Evolutionary conservation across 768 basidiomycete genomes (phyloP).

Genomic region (Suillus decipiens): DNA sequence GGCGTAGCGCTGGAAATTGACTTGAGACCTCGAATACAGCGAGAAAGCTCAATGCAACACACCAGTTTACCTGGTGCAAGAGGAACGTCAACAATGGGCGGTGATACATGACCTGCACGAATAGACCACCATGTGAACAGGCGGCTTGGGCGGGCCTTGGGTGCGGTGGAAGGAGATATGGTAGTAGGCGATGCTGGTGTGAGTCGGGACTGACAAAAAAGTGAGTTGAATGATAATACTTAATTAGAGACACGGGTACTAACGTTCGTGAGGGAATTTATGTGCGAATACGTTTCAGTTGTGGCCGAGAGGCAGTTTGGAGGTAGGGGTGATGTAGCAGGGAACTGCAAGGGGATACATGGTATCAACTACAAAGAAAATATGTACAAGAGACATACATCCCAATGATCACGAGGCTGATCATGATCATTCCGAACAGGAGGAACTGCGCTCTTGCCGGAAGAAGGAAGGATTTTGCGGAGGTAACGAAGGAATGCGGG

Average conservation of each 20-base stretch:
- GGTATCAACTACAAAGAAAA: too few species aligned
- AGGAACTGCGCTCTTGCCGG: too few species aligned
- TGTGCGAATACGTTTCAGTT: not conserved
- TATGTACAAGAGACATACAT: too few species aligned
- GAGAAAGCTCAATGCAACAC: not conserved
- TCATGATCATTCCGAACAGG: too few species aligned
- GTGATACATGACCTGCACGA: not conserved
- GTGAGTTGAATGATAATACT: too few species aligned
- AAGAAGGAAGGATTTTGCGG: not conserved
- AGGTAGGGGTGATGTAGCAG: too few species aligned
- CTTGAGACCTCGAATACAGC: not conserved
- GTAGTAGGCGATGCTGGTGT: too few species aligned
- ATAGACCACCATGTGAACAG: not conserved
- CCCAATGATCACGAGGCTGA: too few species aligned
- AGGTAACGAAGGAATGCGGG: not conserved
- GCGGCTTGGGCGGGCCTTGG: not conserved
- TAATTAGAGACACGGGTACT: too few species aligned
- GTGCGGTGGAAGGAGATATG: not conserved
- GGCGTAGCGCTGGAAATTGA: not conserved
- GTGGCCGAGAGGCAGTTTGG: too few species aligned
- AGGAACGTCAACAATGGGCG: not conserved
- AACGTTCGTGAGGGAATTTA: not conserved
- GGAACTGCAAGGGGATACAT: too few species aligned
- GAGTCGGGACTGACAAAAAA: not conserved
- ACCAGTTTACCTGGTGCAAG: not conserved